phyloP scores from a whole-genome alignment of 148 eudicot species.

The Fagopyrum tataricum region DNA sequence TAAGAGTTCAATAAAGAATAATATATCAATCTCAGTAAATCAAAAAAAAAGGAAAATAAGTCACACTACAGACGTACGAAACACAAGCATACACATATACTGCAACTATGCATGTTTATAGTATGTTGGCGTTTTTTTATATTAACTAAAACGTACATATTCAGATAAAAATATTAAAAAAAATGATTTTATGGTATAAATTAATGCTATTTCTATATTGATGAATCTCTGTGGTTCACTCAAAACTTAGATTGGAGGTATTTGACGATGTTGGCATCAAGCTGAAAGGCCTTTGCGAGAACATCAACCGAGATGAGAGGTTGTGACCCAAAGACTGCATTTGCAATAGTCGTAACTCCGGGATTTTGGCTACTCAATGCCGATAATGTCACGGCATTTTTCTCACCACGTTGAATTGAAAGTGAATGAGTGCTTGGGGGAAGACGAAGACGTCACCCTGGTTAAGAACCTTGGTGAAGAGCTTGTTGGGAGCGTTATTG shows the following conservation, averaged over 20 bases:
- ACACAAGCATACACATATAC: no score
- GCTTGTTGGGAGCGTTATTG: constrained; percentile 6
- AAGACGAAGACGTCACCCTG: constrained; percentile 23
- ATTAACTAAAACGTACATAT: no score
- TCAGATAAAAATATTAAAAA: no score
- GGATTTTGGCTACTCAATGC: background rate
- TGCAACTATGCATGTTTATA: no score
- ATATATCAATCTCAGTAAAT: no score
- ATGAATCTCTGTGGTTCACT: background rate
- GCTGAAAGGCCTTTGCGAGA: constrained; percentile 10
- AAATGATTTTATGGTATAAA: no score
- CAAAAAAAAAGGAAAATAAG: no score
- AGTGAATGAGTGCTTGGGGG: constrained; percentile 22
- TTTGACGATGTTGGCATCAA: background rate
- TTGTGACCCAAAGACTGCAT: background rate
- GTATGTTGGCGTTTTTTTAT: no score
- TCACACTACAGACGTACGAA: no score
- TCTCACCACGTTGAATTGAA: constrained; percentile 13
- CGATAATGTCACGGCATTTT: background rate
- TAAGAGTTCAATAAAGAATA: no score
- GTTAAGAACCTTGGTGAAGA: constrained; percentile 17
- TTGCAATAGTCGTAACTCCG: background rate
- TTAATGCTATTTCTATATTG: background rate
- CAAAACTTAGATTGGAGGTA: constrained; percentile 11
- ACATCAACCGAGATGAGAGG: constrained; percentile 6